Percentiles rank a stretch among this genome's conserved stretches.
These are phyloP conservation scores for Alloteropsis semialata DNA, from an alignment of 176 grass and related monocot genomes.

Conservation along the genomic window DNA sequence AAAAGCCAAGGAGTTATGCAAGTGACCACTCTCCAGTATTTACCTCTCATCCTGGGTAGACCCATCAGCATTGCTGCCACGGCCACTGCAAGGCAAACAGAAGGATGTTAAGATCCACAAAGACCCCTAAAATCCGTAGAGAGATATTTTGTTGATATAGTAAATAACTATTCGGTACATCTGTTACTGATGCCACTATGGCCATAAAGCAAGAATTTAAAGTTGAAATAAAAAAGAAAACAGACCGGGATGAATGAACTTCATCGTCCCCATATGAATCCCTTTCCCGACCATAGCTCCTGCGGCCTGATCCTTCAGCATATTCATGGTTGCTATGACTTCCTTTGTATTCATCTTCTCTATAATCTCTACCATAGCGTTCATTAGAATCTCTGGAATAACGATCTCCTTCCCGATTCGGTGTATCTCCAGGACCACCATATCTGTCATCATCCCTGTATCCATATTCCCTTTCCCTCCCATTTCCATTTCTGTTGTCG, in stretches of 20 bases:
- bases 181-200: not conserved
- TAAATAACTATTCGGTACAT: constrained; percentile 2
- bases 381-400: constrained; percentile 86
- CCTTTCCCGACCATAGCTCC: constrained; percentile 60
- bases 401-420: constrained; percentile 72
- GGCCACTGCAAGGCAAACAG: constrained; percentile 50
- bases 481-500: constrained; percentile 75
- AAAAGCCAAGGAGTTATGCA: constrained; percentile 5
- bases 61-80: constrained; percentile 55
- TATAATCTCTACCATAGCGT: constrained; percentile 57
- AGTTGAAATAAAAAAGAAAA: constrained; percentile 13
- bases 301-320: constrained; percentile 61
- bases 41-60: constrained; percentile 78
- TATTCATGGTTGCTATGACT: constrained; percentile 68
- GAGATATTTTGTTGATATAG: not conserved
- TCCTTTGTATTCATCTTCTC: constrained; percentile 77
- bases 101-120: constrained; percentile 12
- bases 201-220: not conserved
- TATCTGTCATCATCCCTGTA: constrained; percentile 83
- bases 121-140: not conserved
- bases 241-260: constrained; percentile 66
- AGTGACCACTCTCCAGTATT: constrained; percentile 4
- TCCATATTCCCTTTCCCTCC: constrained; percentile 80
- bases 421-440: constrained; percentile 56
- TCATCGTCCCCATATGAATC: constrained; percentile 80